A percentile compares a stretch with the other conserved stretches of the same genome.
Evolutionary conservation across 805 yeast species (phyloP).

Genomic region (Wickerhamomyces rabaulensis): DNA sequence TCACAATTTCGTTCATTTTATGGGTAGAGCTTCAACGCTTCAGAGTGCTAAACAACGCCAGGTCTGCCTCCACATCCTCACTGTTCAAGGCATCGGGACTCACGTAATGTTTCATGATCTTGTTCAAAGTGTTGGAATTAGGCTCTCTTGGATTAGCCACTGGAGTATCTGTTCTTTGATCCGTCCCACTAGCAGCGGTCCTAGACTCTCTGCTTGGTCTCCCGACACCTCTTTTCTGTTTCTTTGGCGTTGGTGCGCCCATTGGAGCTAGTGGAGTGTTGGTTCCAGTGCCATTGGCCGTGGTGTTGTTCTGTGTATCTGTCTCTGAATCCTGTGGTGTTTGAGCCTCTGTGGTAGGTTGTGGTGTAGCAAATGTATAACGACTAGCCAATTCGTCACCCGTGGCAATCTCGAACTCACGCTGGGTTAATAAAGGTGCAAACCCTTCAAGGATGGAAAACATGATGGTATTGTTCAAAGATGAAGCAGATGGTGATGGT

Average conservation of each 20-base stretch:
- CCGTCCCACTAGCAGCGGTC: not conserved
- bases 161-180: not conserved
- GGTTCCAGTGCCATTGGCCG: not conserved
- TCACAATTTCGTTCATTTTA: too few species aligned
- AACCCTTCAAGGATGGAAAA: constrained; percentile 25
- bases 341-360: not conserved
- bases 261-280: not conserved
- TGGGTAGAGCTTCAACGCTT: too few species aligned
- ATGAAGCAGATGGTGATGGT: not conserved
- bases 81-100: constrained; percentile 24
- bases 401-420: constrained; percentile 29
- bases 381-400: constrained; percentile 15
- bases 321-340: not conserved
- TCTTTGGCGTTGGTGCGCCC: not conserved
- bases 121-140: constrained; percentile 15
- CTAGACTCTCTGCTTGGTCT: not conserved
- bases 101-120: constrained; percentile 23
- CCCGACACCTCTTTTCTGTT: not conserved
- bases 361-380: not conserved
- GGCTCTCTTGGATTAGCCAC: constrained; percentile 3
- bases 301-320: not conserved
- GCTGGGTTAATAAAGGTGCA: constrained; percentile 26
- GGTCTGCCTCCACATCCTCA: constrained; percentile 26
- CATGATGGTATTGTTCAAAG: not conserved
- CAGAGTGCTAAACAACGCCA: constrained; percentile 8